Evolutionary conservation across 148 eudicot species (phyloP), one percentile per base, ranked within the genome.

Genomic region (Pharnaceum exiguum): DNA sequence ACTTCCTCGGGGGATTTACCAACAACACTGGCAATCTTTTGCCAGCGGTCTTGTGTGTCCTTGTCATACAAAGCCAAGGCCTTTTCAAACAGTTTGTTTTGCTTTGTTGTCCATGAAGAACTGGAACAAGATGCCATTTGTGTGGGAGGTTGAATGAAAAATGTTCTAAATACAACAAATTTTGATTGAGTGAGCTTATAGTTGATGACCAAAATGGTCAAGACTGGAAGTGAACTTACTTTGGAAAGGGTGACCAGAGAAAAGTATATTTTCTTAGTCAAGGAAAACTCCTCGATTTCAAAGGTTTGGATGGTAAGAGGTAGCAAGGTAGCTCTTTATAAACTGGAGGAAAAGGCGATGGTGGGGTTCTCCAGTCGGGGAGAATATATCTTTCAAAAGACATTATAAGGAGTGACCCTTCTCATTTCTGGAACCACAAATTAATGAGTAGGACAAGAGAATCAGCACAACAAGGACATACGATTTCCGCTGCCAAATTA

Each of bases 1-100:
- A 84, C 90, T 73, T 84, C 86, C 65, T 84, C 79, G 0, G 70
- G 77, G 7, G 90, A 65, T 70, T 84, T 84, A 19, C 83, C 86
- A 17, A 84, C 90, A 12, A 68, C 74, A 30, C 51, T 66, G 22
- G 84, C 86, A 55, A 84, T 69, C 38, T 78, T 84, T 67, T 78
- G 81, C 90, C 90, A 84, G 25, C 83, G 77, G 60, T 84, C 86
- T 37, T 79, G 84, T 24, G 86, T 78, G 47, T 78, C 74, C 61
- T 68, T 70, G 15, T 81, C 86, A 53, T 71, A 81, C 17, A 35
- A 10, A 19, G 86, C 90, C 63, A 84, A 65, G 33, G 90, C 86
- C 51, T 78, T 68, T 40, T 84, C 90, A 25, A 84, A 84, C 12
- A 60, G 29, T 26, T 84, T 84, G 76, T 84, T 84, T 62, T 80